Base-by-base conservation (phyloP, 2,329 filamentous ascomycete species). In the Tolypocladium ovalisporum region DNA sequence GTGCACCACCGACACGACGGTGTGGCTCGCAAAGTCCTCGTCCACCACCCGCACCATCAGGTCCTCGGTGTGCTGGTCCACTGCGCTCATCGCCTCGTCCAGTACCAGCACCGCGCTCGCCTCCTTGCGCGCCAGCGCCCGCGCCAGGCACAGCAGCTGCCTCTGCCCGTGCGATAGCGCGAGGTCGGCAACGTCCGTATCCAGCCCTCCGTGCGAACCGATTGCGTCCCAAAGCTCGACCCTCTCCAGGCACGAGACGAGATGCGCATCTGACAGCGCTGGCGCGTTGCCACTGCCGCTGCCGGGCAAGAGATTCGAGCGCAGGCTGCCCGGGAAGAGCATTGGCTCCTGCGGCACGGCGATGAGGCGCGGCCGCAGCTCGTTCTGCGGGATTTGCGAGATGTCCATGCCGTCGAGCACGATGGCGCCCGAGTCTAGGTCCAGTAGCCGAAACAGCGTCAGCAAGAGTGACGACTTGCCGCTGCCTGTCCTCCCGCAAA, bases 321-420 rank as follows among this genome's bases (percentile, higher is more conserved):
- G 66, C 54, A 75, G 68, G 2, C 69, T 72, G 34, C 71, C 74
- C 1, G 72, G 72, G 3, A 81, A 65, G 61, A 81, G 76, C 12
- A 78, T 71, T 0, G 76, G 65, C 10, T 82, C 78, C 64, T 83
- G 80, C 0, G 80, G 75, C 1, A 82, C 63, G 19, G 75, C 73
- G 52, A 77, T 76, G 44, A 82, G 65, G 8, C 71, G 72, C 24
- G 71, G 65, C 4, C 79, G 75, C 0, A 82, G 67, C 0, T 65
- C 61, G 2, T 67, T 32, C 4, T 75, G 72, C 49, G 75, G 62
- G 17, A 82, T 65, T 1, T 65, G 1, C 39, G 65, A 40, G 4
- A 77, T 68, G 1, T 72, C 66, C 0, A 75, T 55, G 29, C 62
- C 68, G 61, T 82, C 78, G 52, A 81, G 75, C 0, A 60, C 57